Conservation (phyloP, 345 rosid species). For the Lepidium didymum region DNA sequence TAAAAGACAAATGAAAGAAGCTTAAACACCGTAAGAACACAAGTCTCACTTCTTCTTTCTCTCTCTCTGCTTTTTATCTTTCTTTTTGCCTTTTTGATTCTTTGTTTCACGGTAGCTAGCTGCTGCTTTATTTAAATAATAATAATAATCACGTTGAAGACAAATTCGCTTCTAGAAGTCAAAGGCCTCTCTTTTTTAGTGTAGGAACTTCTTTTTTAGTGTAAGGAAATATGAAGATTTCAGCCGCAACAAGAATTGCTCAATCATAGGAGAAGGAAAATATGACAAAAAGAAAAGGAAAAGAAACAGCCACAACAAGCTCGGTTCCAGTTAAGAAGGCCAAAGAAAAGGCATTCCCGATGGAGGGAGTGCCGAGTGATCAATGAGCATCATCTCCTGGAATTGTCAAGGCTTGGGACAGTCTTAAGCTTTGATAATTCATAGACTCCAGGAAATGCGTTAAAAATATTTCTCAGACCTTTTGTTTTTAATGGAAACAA, state of each 20-base stretch:
- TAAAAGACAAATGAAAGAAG: constrained; percentile 18
- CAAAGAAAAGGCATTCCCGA: background rate
- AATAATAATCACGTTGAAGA: background rate
- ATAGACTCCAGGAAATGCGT: background rate
- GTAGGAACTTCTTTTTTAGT: too few relatives aligned
- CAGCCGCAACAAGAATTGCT: too few relatives aligned
- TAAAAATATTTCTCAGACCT: background rate
- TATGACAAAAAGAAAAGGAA: too few relatives aligned
- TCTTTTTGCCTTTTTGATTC: constrained; percentile 22
- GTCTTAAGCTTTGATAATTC: background rate
- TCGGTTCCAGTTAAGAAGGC: too few relatives aligned
- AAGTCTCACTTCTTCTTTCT: constrained; percentile 31
- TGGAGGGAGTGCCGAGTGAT: background rate
- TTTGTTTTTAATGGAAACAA: background rate
- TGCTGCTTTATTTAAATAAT: constrained; percentile 17
- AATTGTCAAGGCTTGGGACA: background rate
- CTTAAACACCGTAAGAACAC: constrained; percentile 21
- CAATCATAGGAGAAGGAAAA: too few relatives aligned
- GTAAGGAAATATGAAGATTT: too few relatives aligned
- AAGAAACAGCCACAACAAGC: background rate
- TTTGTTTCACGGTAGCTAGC: constrained; percentile 24
- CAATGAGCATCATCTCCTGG: background rate
- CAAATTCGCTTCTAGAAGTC: constrained; percentile 12
- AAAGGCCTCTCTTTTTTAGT: too few relatives aligned
- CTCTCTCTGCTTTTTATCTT: background rate